Evolutionary conservation across 192 early-diverging fungal genomes (phyloP).

Genomic region (Coemansia sp.): DNA sequence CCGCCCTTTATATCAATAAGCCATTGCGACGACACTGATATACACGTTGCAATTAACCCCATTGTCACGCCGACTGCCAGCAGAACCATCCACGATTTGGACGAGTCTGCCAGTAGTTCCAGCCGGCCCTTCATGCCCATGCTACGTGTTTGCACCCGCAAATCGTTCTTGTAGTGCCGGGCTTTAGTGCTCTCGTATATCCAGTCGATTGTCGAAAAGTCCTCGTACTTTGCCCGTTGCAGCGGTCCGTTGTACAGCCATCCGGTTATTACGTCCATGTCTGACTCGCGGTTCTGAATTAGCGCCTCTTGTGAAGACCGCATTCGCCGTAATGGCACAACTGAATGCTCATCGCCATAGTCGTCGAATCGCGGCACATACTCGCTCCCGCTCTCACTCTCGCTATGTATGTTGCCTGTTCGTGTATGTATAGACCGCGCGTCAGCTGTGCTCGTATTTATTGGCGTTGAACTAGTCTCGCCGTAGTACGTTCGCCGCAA

Average conservation of each 20-base stretch:
- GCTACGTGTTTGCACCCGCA: slow-evolving; percentile 18
- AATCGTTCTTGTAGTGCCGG: slow-evolving; percentile 33
- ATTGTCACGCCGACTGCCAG: slow-evolving; percentile 44
- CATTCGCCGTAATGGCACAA: slow-evolving; percentile 32
- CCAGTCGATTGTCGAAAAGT: slow-evolving; percentile 58
- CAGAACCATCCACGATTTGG: slow-evolving; percentile 47
- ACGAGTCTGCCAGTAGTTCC: slow-evolving; percentile 20
- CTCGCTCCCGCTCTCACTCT: slow-evolving; percentile 9
- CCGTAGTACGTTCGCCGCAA: not conserved
- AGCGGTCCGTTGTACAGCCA: slow-evolving; percentile 54
- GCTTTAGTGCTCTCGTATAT: slow-evolving; percentile 53
- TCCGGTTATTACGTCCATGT: slow-evolving; percentile 50
- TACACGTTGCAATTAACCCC: slow-evolving; percentile 47
- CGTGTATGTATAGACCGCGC: not conserved
- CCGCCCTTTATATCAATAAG: slow-evolving; percentile 83
- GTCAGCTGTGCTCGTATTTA: not conserved
- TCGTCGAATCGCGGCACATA: slow-evolving; percentile 26
- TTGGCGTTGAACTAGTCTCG: slow-evolving; percentile 7
- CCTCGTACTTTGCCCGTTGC: slow-evolving; percentile 53
- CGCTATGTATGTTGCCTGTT: not conserved
- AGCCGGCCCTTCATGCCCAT: slow-evolving; percentile 16
- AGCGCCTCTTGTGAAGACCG: slow-evolving; percentile 44
- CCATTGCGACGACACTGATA: slow-evolving; percentile 62
- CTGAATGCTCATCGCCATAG: slow-evolving; percentile 6
- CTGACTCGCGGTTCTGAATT: slow-evolving; percentile 10